A percentile compares a stretch with the other conserved stretches of the same genome.
phyloP scores from a whole-genome alignment of 306 rosid genomes.

The Sechiopsis laciniata region DNA sequence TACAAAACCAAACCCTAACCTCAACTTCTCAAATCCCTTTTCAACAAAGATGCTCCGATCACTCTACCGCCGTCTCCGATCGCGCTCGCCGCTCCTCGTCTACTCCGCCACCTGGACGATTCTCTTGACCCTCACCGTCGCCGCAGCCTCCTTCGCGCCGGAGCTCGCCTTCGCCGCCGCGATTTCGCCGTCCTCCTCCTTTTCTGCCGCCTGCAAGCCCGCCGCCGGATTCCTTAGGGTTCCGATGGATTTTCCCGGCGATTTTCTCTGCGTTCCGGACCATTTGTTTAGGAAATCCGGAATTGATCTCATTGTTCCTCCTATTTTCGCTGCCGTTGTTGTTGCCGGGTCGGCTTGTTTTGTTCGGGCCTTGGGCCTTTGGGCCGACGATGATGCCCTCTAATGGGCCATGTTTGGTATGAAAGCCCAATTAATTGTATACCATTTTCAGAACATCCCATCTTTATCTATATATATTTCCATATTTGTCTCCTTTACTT shows the following conservation, averaged over 20 bases:
- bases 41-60: slow-evolving; percentile 36
- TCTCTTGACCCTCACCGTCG: slow-evolving; percentile 50
- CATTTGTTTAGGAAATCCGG: slow-evolving; percentile 39
- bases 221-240: slow-evolving; percentile 37
- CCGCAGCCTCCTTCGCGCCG: slow-evolving; percentile 58
- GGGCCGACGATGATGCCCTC: slow-evolving; percentile 37
- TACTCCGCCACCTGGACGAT: slow-evolving; percentile 60
- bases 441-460: neutral
- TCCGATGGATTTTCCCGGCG: slow-evolving; percentile 62
- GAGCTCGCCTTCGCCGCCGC: slow-evolving; percentile 69
- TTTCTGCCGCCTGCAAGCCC: slow-evolving; percentile 37
- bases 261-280: slow-evolving; percentile 55
- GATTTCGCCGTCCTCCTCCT: slow-evolving; percentile 47
- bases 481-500: too few species aligned
- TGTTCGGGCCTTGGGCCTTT: slow-evolving; percentile 46
- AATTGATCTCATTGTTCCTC: slow-evolving; percentile 55
- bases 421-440: neutral
- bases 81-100: slow-evolving; percentile 53
- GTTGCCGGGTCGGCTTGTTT: slow-evolving; percentile 59
- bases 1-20: neutral
- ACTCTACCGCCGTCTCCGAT: slow-evolving; percentile 30
- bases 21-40: neutral
- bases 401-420: neutral
- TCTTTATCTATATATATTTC: neutral
- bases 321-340: slow-evolving; percentile 50